Evolutionary conservation across 805 yeast species (phyloP).

Genomic region (Zygosaccharomyces bailii): DNA sequence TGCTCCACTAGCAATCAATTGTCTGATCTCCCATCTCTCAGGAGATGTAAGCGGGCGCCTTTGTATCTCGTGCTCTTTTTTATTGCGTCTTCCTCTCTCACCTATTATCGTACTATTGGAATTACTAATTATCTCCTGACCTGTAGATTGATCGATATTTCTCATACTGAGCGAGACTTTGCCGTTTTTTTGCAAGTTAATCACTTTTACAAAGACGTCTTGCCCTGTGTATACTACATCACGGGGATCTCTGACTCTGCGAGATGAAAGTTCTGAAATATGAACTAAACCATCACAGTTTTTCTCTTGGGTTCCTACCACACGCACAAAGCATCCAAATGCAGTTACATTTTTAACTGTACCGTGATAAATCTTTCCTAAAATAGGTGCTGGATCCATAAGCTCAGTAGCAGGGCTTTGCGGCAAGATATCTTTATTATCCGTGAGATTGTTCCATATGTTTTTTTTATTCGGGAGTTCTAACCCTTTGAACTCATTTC

Average conservation of each 20-base stretch:
- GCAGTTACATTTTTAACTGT: constrained; percentile 53
- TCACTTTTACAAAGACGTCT: constrained; percentile 60
- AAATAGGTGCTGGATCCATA: constrained; percentile 34
- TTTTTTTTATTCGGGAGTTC: constrained; percentile 17
- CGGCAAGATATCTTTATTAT: constrained; percentile 21
- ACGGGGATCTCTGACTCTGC: constrained; percentile 53
- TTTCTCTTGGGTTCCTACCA: constrained; percentile 39
- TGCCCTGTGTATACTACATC: constrained; percentile 58
- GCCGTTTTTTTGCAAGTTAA: constrained; percentile 42
- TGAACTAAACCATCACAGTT: constrained; percentile 67
- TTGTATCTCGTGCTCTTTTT: constrained; percentile 8
- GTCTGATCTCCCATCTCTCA: constrained; percentile 87
- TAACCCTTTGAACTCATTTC: constrained; percentile 11
- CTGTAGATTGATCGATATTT: constrained; percentile 68
- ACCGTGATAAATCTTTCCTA: constrained; percentile 57
- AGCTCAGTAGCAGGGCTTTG: constrained; percentile 5
- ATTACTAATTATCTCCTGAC: constrained; percentile 34
- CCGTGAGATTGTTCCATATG: constrained; percentile 20
- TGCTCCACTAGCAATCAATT: constrained; percentile 76
- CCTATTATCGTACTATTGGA: constrained; percentile 2
- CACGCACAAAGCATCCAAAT: constrained; percentile 76
- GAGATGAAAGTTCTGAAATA: constrained; percentile 56
- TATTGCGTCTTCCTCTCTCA: constrained; percentile 10
- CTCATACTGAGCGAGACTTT: constrained; percentile 63
- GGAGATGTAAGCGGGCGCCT: constrained; percentile 67